Evolutionary conservation across 192 early-diverging fungal species (phyloP), one percentile per base, ranked within the genome.

Genomic region (Pilaira anomala): DNA sequence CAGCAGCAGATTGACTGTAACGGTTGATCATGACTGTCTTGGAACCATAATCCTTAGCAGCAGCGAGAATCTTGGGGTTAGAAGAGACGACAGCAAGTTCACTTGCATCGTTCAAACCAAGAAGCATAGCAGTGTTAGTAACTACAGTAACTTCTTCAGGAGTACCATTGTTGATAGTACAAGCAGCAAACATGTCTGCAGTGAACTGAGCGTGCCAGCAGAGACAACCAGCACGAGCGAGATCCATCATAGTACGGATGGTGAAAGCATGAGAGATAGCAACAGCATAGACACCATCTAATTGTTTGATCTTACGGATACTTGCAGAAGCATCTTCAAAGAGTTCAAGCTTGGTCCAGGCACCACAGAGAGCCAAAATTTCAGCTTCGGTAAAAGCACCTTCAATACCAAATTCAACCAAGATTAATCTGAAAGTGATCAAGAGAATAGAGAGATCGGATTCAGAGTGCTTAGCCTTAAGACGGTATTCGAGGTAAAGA

Each of bases 141-240:
- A 63, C 36, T n/a, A 63, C 62, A 40, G 48, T 52, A 16, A 24
- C 28, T 41, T 24, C 62, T 39, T 26, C 49, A 36, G 19, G 39
- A 41, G 62, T 63, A 42, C 56, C 56, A 42, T 58, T 39, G 29
- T 22, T 42, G 40, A 40, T 21, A 42, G 39, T 58, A 25, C 56
- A 58, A n/a, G 62, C 62, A 52, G 48, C 29, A 22, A 63, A 63
- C 21, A 63, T 53, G n/a, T 63, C 62, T 40, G 33, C 22, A 13
- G 62, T 52, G 49, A 63, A 63, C 39, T 63, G 62, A 52, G 62
- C 62, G 2, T 63, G 62, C 62, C 62, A 63, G 62, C 62, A 63
- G 18, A 63, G 39, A 18, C 62, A 63, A 19, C 49, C 49, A 44
- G 39, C 26, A n/a, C 62, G 62, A 36, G 62, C 62, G 40, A 52